phyloP scores from a whole-genome alignment of 768 basidiomycete genomes.

The Lactarius quietus region DNA sequence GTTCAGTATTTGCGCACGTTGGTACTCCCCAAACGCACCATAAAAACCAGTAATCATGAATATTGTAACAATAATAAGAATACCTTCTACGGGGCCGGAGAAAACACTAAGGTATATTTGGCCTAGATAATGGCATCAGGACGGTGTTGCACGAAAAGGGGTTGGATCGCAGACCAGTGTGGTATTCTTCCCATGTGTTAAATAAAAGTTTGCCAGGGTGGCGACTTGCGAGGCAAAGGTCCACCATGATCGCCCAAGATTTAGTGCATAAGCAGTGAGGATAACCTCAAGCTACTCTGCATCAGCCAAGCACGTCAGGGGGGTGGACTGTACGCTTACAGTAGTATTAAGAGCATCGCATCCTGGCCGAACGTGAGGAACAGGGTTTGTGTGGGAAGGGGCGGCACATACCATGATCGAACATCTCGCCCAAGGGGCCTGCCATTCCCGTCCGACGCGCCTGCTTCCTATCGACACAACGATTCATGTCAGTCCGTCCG shows the following conservation, averaged over 20 bases:
- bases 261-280: slow-evolving; percentile 78
- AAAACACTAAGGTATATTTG: slow-evolving; percentile 89
- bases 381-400: not conserved
- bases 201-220: slow-evolving; percentile 65
- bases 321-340: slow-evolving; percentile 37
- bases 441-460: slow-evolving; percentile 95
- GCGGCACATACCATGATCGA: slow-evolving; percentile 78
- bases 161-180: slow-evolving; percentile 56
- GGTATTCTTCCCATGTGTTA: slow-evolving; percentile 83
- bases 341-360: slow-evolving; percentile 96
- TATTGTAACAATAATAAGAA: slow-evolving; percentile 76
- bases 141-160: not conserved
- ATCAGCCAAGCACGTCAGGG: slow-evolving; percentile 5
- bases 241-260: slow-evolving; percentile 96
- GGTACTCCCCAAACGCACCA: slow-evolving; percentile 42
- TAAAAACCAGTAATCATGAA: slow-evolving; percentile 75
- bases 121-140: slow-evolving; percentile 41
- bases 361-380: slow-evolving; percentile 39
- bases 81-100: slow-evolving; percentile 96
- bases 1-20: not conserved
- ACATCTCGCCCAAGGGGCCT: slow-evolving; percentile 97
- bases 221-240: slow-evolving; percentile 82
- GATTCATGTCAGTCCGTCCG: slow-evolving; percentile 2
- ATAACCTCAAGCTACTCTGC: slow-evolving; percentile 74
- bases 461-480: slow-evolving; percentile 74